Percentiles rank a stretch among this genome's conserved stretches.
Evolutionary conservation across 2,329 filamentous ascomycete species (phyloP).

Genomic region (Curvularia sp.): DNA sequence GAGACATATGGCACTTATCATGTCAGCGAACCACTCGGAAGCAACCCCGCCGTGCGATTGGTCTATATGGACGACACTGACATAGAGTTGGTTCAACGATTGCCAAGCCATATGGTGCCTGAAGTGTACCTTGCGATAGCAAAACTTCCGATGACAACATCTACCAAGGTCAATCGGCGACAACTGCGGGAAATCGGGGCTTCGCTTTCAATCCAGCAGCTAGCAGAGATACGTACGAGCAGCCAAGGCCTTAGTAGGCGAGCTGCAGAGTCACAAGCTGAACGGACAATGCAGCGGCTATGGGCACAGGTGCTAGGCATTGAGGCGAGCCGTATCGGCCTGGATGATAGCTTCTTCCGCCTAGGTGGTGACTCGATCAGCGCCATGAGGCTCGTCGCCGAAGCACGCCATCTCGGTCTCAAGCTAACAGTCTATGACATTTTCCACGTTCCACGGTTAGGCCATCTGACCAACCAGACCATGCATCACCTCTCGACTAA

Average conservation of each 20-base stretch:
- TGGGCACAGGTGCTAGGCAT: conserved; percentile 15
- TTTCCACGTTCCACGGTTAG: no score
- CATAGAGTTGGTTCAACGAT: background rate
- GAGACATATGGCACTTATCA: background rate
- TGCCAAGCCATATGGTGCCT: conserved; percentile 49
- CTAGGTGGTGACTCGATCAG: conserved; percentile 21
- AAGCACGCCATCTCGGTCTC: background rate
- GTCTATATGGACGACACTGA: background rate
- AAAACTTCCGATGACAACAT: conserved; percentile 53
- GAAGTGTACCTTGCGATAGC: conserved; percentile 54
- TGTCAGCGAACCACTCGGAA: background rate
- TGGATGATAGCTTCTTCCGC: conserved; percentile 21
- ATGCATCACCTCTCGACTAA: no score
- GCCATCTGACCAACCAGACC: no score
- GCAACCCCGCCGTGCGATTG: background rate
- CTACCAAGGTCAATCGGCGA: conserved; percentile 51
- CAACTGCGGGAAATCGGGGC: conserved; percentile 25
- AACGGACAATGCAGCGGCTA: background rate
- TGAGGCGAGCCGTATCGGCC: conserved; percentile 7
- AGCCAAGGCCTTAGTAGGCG: background rate
- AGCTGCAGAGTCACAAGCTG: background rate
- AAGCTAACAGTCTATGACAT: no score
- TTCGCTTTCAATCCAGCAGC: background rate
- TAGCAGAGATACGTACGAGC: background rate
- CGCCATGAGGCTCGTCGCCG: conserved; percentile 19